phyloP scores from a whole-genome alignment of 169 alveolate genomes.

The Plasmodium sp. region DNA sequence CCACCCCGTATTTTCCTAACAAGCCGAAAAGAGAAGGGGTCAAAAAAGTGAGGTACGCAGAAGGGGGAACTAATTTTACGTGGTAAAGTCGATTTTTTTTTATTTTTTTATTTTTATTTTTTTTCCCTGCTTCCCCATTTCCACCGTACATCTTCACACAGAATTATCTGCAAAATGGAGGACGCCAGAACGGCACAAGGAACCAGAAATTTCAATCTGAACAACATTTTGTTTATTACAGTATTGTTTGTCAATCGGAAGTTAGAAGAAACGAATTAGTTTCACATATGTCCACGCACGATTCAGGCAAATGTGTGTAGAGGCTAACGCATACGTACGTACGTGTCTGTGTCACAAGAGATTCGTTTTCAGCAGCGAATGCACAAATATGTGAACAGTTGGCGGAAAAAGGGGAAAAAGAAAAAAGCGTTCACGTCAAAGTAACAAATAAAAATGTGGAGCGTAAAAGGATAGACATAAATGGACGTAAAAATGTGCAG shows the following conservation, averaged over 20 bases:
- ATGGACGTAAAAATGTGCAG: background rate
- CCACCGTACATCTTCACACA: slow-evolving; percentile 49
- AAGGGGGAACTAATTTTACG: background rate
- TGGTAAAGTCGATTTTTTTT: background rate
- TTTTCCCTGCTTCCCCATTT: background rate
- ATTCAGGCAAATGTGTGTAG: background rate
- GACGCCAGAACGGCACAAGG: slow-evolving; percentile 37
- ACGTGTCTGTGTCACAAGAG: background rate
- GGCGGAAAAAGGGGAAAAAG: background rate
- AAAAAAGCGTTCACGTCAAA: background rate
- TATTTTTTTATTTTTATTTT: background rate
- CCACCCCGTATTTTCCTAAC: slow-evolving; percentile 49
- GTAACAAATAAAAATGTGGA: background rate
- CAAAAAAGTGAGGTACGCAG: background rate
- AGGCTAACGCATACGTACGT: slow-evolving; percentile 1
- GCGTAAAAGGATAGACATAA: background rate
- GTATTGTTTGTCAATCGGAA: background rate
- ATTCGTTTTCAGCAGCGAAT: background rate
- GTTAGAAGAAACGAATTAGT: background rate
- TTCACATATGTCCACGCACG: background rate
- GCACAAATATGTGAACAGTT: background rate
- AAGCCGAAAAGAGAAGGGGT: background rate
- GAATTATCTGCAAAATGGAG: background rate
- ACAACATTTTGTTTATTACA: slow-evolving; percentile 25
- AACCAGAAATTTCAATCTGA: slow-evolving; percentile 25